Evolutionary conservation across 2,329 filamentous ascomycete genomes (phyloP), one percentile per base, ranked within the genome.

Genomic region (Neofusicoccum kwambonambiense): DNA sequence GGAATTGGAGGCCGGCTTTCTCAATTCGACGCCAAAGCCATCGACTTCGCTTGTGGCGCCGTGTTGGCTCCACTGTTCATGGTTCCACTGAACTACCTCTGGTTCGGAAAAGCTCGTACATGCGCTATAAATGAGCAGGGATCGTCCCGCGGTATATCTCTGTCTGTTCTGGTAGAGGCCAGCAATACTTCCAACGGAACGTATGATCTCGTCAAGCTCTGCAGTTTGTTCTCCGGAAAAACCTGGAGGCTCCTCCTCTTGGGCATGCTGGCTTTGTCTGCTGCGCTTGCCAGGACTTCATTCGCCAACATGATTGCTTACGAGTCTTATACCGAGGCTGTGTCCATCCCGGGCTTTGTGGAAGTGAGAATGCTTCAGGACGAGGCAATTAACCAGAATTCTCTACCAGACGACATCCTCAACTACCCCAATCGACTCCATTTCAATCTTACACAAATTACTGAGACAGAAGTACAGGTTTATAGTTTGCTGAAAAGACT

Each of bases 91-190:
- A 67, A 69, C 56, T 67, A 39, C 15, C 12, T 67, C 39, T 68
- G 68, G 68, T 69, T 70, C 41, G 57, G 35, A 19, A 68, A 62
- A 39, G 68, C 68, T 13, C 67, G 62, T 5, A 67, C 68, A 5
- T 67, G 68, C 7, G 67, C 61, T 8, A 51, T 68, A 15, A 68
- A 65, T 27, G 69, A 70, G 54, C 50, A 64, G 31, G 22, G 22
- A 22, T 34, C 35, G 12, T 19, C 35, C 3, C 31, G 34, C 19
- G 27, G 39, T 27, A 57, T 67, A 37, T 64, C 67, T 6, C 52
- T 68, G 8, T 34, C 52, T 5, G 34, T 64, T 3, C 44, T 67
- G 9, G 60, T 67, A 4, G 62, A 44, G 12, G 64, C 67, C 13
- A 69, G 68, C 49, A 17, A 27, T 19, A 66, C 65, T 4, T 52